Conservation (phyloP, 2,329 filamentous ascomycete species). For the Leptodontidium sp. region DNA sequence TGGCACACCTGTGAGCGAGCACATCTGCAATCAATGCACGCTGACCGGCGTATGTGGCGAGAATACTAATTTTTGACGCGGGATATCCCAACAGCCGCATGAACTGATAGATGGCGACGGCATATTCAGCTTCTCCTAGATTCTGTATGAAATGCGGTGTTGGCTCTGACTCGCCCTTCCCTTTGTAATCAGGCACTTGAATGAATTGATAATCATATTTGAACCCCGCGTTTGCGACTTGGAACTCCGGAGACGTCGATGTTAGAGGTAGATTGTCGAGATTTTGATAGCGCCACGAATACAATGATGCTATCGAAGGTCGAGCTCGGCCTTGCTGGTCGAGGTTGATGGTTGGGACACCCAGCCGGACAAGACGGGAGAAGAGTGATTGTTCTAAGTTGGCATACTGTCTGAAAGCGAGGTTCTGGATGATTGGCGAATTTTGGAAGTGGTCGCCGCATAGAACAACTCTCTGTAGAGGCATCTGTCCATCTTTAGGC, state of each 20-base stretch:
- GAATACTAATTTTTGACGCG: conserved; percentile 75
- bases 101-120: conserved; percentile 94
- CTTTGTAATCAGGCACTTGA: conserved; percentile 92
- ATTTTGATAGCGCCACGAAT: conserved; percentile 89
- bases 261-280: conserved; percentile 83
- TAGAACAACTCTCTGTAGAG: conserved; percentile 86
- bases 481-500: conserved; percentile 73
- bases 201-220: conserved; percentile 96
- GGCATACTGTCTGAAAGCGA: conserved; percentile 92
- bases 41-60: conserved; percentile 95
- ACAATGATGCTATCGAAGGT: conserved; percentile 85
- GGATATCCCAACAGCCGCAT: conserved; percentile 97
- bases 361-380: conserved; percentile 86
- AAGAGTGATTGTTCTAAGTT: conserved; percentile 97
- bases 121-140: conserved; percentile 94
- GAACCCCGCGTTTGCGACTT: conserved; percentile 88
- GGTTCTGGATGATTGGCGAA: conserved; percentile 92
- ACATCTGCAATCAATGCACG: conserved; percentile 89
- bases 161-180: conserved; percentile 85
- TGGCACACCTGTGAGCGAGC: conserved; percentile 81
- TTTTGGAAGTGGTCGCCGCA: conserved; percentile 98
- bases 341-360: conserved; percentile 88
- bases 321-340: conserved; percentile 94
- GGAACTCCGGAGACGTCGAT: conserved; percentile 73
- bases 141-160: conserved; percentile 97